These are phyloP conservation scores for Epicoccum nigrum DNA, from an alignment of 2,329 filamentous ascomycete genomes.

Conservation along the genomic window DNA sequence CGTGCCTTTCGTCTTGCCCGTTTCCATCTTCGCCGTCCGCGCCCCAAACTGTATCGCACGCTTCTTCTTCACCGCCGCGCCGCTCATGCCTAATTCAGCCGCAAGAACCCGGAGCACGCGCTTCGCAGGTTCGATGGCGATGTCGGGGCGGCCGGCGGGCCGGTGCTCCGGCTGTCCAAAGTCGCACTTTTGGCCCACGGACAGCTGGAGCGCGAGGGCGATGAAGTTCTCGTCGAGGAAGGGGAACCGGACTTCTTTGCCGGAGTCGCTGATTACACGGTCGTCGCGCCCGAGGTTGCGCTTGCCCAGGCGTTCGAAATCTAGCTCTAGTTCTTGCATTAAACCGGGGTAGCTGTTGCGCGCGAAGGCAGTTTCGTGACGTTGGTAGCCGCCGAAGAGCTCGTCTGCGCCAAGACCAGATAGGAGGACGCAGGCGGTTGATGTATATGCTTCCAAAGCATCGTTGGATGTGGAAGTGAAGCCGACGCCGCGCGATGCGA, in stretches of 20 bases:
- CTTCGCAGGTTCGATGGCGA: slow-evolving; percentile 76
- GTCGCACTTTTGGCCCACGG: slow-evolving; percentile 86
- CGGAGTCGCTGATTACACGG: slow-evolving; percentile 86
- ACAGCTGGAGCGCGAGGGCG: slow-evolving; percentile 74
- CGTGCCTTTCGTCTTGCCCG: slow-evolving; percentile 56
- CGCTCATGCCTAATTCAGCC: slow-evolving; percentile 71
- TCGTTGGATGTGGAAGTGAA: slow-evolving; percentile 42
- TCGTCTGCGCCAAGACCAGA: slow-evolving; percentile 96
- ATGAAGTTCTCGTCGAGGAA: slow-evolving; percentile 88
- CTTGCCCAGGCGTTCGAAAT: slow-evolving; percentile 84
- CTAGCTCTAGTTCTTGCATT: slow-evolving; percentile 80
- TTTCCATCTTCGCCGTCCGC: slow-evolving; percentile 53
- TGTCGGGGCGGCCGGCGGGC: slow-evolving; percentile 28
- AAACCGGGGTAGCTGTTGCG: slow-evolving; percentile 73
- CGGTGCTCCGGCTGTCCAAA: slow-evolving; percentile 61
- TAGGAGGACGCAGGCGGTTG: slow-evolving; percentile 79
- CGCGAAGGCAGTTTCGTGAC: slow-evolving; percentile 78
- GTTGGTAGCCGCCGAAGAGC: slow-evolving; percentile 89
- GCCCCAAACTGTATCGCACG: slow-evolving; percentile 69
- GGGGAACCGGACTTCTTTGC: slow-evolving; percentile 86
- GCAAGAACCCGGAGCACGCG: slow-evolving; percentile 79
- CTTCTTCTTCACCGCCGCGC: slow-evolving; percentile 87
- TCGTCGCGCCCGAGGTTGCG: slow-evolving; percentile 96
- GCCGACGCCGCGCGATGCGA: slow-evolving; percentile 79
- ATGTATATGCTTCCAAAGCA: slow-evolving; percentile 60